Evolutionary conservation across 2,329 filamentous ascomycete species (phyloP).

Genomic region (Tolypocladium pustulatum): DNA sequence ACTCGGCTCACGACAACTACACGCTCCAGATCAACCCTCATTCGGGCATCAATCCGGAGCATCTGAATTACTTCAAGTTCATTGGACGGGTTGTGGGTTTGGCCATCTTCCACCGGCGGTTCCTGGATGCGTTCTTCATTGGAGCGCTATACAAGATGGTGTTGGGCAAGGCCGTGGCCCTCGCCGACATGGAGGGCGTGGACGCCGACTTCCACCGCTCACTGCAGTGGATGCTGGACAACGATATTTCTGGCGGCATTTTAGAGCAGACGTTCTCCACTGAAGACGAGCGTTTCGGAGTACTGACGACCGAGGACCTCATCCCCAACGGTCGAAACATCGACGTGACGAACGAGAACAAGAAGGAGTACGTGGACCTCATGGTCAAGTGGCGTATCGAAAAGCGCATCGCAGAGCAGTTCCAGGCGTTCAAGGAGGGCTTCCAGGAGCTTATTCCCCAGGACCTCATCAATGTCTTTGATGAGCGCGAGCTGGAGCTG

Average conservation of each 20-base stretch:
- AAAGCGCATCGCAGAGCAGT: conserved; percentile 96
- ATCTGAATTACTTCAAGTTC: conserved; percentile 99
- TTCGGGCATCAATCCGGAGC: conserved; percentile 97
- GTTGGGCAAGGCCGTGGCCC: conserved; percentile 77
- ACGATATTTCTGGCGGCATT: conserved; percentile 86
- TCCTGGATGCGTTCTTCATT: conserved; percentile 98
- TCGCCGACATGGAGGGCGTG: conserved; percentile 97
- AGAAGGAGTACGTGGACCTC: conserved; percentile 95
- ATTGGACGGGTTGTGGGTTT: conserved; percentile 94
- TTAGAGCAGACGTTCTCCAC: conserved; percentile 94
- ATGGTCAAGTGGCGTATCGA: conserved; percentile 99
- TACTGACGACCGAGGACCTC: conserved; percentile 86
- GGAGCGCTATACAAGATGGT: conserved; percentile 99
- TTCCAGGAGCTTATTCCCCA: conserved; percentile 97
- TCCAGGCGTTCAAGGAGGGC: conserved; percentile 92
- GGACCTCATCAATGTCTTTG: conserved; percentile 95
- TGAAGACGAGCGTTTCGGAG: conserved; percentile 94
- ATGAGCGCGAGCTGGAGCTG: conserved; percentile 92
- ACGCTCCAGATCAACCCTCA: conserved; percentile 99
- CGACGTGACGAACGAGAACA: conserved; percentile 96
- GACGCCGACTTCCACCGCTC: conserved; percentile 97
- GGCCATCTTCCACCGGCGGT: conserved; percentile 95
- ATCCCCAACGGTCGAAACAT: conserved; percentile 86
- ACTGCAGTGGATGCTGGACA: conserved; percentile 94
- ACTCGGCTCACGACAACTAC: conserved; percentile 99